Conservation (phyloP, 495 filamentous ascomycete species). For the Cairneyella variabilis region DNA sequence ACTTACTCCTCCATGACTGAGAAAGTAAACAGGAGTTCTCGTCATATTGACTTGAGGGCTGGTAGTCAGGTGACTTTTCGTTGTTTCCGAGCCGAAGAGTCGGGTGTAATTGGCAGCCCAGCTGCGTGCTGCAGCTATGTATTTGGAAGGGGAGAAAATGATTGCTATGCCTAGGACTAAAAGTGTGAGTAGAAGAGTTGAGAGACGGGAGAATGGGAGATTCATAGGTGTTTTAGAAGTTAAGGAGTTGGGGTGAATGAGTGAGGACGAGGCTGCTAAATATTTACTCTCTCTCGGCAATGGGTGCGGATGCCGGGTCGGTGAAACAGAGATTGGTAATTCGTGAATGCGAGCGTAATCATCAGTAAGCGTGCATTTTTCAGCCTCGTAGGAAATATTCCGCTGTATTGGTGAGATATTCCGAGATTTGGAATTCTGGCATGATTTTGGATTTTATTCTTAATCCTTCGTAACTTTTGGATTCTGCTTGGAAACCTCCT, state of each 20-base stretch:
- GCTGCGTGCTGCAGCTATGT: constrained; percentile 4
- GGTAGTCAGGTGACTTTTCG: constrained; percentile 2
- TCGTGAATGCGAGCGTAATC: neutral
- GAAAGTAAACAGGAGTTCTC: constrained; percentile 66
- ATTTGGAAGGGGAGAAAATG: constrained; percentile 12
- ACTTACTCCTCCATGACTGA: constrained; percentile 74
- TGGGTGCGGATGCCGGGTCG: too few relatives aligned
- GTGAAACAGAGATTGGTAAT: neutral
- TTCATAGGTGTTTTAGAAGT: neutral
- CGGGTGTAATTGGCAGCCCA: too few relatives aligned
- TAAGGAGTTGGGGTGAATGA: neutral
- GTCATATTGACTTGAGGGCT: neutral
- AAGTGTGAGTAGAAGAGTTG: constrained; percentile 1
- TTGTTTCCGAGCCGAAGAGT: too few relatives aligned
- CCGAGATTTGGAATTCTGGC: neutral
- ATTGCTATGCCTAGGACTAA: constrained; percentile 3
- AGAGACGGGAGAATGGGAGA: neutral
- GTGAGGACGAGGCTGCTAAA: constrained; percentile 3
- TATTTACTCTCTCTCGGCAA: too few relatives aligned
- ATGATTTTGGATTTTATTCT: neutral
- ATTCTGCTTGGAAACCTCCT: neutral
- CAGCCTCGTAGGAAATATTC: neutral
- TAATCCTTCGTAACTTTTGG: neutral
- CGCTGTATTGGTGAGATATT: neutral
- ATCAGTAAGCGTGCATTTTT: neutral